These are phyloP conservation scores for Hymenochaete sp. DNA, from an alignment of 1,284 basidiomycete species.

Conservation along the genomic window DNA sequence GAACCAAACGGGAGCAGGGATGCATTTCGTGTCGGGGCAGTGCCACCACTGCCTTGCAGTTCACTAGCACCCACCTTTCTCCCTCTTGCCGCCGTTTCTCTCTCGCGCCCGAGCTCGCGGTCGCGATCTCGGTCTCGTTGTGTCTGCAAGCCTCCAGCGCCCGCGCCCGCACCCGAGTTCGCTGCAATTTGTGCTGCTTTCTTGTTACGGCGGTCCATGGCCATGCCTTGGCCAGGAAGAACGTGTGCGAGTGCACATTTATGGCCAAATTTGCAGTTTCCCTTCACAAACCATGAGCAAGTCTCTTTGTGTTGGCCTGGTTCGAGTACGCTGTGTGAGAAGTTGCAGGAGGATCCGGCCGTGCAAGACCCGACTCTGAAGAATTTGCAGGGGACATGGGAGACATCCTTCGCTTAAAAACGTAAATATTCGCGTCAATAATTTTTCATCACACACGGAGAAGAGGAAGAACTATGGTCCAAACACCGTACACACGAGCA, in stretches of 20 bases:
- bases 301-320: slow-evolving; percentile 82
- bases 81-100: slow-evolving; percentile 21
- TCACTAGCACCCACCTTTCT: slow-evolving; percentile 15
- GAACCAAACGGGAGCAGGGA: slow-evolving; percentile 45
- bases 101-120: slow-evolving; percentile 14
- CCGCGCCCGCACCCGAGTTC: slow-evolving; percentile 33
- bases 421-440: no score
- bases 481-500: no score
- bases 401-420: slow-evolving; percentile 78
- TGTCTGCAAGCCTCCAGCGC: slow-evolving; percentile 26
- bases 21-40: slow-evolving; percentile 18
- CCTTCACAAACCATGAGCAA: slow-evolving; percentile 92
- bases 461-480: no score
- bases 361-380: slow-evolving; percentile 91
- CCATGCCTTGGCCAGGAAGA: slow-evolving; percentile 87
- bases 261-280: slow-evolving; percentile 97
- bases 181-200: slow-evolving; percentile 79
- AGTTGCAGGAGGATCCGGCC: slow-evolving; percentile 90
- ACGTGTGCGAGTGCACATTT: slow-evolving; percentile 94
- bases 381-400: slow-evolving; percentile 98
- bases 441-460: not conserved
- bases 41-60: slow-evolving; percentile 15
- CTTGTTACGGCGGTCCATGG: slow-evolving; percentile 98
- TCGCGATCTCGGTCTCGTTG: slow-evolving; percentile 16
- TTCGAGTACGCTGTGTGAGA: slow-evolving; percentile 69